Evolutionary conservation across 208 protist genomes (phyloP).

Genomic region (Leishmania amazonensis): DNA sequence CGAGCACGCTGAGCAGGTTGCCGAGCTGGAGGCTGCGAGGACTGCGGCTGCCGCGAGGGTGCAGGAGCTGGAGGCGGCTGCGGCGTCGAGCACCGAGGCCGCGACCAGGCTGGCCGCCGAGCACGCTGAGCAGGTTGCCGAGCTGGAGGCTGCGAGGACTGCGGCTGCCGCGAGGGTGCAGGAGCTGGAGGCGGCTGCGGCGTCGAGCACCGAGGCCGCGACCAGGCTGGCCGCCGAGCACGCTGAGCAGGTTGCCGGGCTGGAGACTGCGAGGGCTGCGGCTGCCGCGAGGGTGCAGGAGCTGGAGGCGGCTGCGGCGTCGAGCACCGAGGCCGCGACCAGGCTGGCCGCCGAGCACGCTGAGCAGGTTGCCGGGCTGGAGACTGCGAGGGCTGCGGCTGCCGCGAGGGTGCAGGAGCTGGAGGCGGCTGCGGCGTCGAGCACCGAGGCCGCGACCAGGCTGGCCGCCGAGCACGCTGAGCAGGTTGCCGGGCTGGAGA

Average conservation of each 20-base stretch:
- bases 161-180: not conserved
- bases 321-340: not conserved
- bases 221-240: constrained; percentile 6
- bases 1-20: not conserved
- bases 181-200: constrained; percentile 5
- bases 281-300: constrained; percentile 2
- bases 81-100: not conserved
- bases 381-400: not conserved
- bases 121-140: not conserved
- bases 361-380: not conserved
- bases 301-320: constrained; percentile 1
- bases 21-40: constrained; percentile 8
- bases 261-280: constrained; percentile 5
- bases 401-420: constrained; percentile 6
- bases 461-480: constrained; percentile 4
- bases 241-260: constrained; percentile 7
- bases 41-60: constrained; percentile 1
- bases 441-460: not conserved
- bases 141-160: constrained; percentile 6
- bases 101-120: not conserved
- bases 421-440: not conserved
- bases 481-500: not conserved
- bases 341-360: constrained; percentile 7
- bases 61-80: constrained; percentile 14
- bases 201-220: not conserved